These are phyloP conservation scores for Prunus mongolica DNA, from an alignment of 306 rosid species.

Conservation along the genomic window DNA sequence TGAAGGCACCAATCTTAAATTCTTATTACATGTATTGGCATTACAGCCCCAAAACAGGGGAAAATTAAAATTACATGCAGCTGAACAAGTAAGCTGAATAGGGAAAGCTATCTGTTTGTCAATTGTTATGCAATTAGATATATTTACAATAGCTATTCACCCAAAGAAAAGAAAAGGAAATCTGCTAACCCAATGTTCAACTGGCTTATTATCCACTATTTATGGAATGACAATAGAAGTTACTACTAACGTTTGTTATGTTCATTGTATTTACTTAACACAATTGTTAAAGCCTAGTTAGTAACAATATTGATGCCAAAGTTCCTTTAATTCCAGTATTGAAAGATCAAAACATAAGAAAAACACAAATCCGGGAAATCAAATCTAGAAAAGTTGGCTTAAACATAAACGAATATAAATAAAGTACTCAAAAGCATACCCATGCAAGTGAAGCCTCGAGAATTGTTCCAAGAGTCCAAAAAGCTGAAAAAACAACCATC, in stretches of 20 bases:
- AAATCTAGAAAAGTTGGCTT: constrained; percentile 7
- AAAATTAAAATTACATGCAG: background rate
- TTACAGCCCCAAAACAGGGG: background rate
- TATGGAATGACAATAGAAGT: background rate
- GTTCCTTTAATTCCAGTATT: background rate
- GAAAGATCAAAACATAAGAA: background rate
- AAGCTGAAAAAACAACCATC: constrained; percentile 93
- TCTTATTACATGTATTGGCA: background rate
- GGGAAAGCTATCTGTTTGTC: background rate
- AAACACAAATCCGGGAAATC: background rate
- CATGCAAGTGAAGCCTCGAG: constrained; percentile 94
- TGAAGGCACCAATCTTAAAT: background rate
- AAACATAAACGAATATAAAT: constrained; percentile 2
- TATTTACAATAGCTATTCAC: background rate
- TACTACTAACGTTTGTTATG: background rate
- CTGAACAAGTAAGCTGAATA: background rate
- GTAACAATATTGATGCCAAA: background rate
- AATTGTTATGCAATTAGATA: background rate
- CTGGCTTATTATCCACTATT: background rate
- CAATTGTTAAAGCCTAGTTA: background rate
- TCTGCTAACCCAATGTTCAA: background rate
- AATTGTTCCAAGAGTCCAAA: constrained; percentile 94
- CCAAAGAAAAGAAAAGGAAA: background rate
- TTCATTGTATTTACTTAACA: background rate
- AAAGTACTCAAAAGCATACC: constrained; percentile 50